Base-by-base conservation (phyloP, 139 green algal genomes). In the Coccomyxa sp. region DNA sequence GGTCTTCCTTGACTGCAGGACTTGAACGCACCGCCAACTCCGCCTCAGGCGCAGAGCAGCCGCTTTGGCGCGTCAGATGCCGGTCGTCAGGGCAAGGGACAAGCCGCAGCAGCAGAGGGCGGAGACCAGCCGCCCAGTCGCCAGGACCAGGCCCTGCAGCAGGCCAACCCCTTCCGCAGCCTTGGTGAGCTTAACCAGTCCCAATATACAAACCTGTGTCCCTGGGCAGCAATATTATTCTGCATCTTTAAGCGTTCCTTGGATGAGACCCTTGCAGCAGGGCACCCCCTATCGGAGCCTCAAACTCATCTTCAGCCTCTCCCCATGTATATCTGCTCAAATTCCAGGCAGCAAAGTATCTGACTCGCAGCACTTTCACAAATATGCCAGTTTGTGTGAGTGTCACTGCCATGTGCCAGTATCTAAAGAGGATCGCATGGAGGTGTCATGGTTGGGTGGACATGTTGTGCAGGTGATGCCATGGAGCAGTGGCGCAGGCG, bases 131-230 rank as follows among this genome's bases (percentile, higher is more conserved):
- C 60, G 31, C 21, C 59, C 28, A 32, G 15, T 0, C 13, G 78
- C 14, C 82, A 82, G 45, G 68, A 76, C 67, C 80, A 81, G n/a
- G 32, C 17, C 23, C 60, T 78, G 38, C 31, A 82, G 27, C 84
- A 93, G 51, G 84, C 92, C 67, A 97, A 98, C 86, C 94, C 94
- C 27, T 90, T 94, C 58, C 88, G 92, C 30, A 91, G 86, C 77
- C 30, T 91, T 45, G 77, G 77, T 81, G 51, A 25, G 51, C 21
- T 38, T n/a, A 71, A 28, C 9, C 10, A 15, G 21, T 71, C 63
- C 10, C 10, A 25, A 71, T 9, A 51, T 51, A 51, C 38, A 7
- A 51, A 51, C 38, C 38, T 51, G 7, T 51, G 3, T 7, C 38
- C 38, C 7, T 51, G 38, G 38, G 38, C 38, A 51, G 7, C 38